These are phyloP conservation scores for Kurtzmaniella quercitrusa DNA, from an alignment of 1,139 yeast genomes.

Conservation along the genomic window DNA sequence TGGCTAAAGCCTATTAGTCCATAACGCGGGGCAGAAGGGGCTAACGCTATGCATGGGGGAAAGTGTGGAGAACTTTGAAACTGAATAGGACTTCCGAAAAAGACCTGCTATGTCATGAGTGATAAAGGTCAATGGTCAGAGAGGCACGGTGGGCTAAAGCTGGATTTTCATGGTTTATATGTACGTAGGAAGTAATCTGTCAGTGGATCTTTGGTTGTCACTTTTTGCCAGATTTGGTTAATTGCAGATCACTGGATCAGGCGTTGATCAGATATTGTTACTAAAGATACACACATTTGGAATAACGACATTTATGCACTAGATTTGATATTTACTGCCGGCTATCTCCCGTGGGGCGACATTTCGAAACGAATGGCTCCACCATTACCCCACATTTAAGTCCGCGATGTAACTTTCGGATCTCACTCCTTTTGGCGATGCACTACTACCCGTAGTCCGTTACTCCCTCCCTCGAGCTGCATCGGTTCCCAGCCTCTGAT, in stretches of 20 bases:
- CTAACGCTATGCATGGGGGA: not conserved
- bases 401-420: not conserved
- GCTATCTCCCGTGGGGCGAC: not conserved
- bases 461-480: not conserved
- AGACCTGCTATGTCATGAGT: too few species aligned
- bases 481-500: too few species aligned
- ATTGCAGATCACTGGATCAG: too few species aligned
- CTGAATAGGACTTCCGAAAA: not conserved
- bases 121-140: too few species aligned
- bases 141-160: too few species aligned
- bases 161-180: too few species aligned
- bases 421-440: not conserved
- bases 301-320: not conserved
- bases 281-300: not conserved
- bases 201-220: too few species aligned
- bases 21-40: conserved; percentile 1
- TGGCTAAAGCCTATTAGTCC: too few species aligned
- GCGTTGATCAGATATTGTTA: too few species aligned
- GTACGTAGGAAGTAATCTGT: too few species aligned
- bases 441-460: not conserved
- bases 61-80: not conserved
- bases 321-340: not conserved
- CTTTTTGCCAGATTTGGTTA: too few species aligned
- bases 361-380: not conserved
- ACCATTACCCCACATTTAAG: not conserved